Conservation (phyloP, 495 filamentous ascomycete genomes). For the Achaetomiella virescens region DNA sequence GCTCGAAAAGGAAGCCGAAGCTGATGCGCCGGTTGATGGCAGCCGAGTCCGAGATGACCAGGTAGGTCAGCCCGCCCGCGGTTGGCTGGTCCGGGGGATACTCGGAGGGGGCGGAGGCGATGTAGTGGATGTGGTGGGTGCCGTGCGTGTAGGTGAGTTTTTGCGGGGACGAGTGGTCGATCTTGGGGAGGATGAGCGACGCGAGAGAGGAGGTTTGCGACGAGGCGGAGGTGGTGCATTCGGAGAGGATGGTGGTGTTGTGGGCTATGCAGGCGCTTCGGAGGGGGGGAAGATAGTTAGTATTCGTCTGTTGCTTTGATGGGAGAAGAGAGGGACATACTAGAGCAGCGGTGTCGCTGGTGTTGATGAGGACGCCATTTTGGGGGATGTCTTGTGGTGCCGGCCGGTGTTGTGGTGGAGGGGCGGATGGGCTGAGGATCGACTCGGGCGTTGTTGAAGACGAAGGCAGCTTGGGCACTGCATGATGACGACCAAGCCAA, state of each 20-base stretch:
- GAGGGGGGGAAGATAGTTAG: conserved; percentile 18
- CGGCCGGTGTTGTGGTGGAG: neutral
- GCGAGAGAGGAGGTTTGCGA: conserved; percentile 76
- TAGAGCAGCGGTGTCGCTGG: conserved; percentile 72
- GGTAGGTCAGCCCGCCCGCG: conserved; percentile 75
- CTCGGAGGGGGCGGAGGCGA: conserved; percentile 73
- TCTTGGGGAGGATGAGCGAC: conserved; percentile 92
- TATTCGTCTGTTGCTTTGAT: neutral
- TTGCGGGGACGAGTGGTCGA: conserved; percentile 69
- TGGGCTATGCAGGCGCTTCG: conserved; percentile 83
- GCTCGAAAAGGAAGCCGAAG: conserved; percentile 88
- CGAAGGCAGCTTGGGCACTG: too few species aligned
- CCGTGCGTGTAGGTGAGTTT: conserved; percentile 94
- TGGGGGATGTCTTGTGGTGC: neutral
- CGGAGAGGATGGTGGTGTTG: conserved; percentile 82
- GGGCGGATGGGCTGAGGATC: neutral
- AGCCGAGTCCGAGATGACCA: conserved; percentile 66
- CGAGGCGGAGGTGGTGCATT: conserved; percentile 77
- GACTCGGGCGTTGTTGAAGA: too few species aligned
- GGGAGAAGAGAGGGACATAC: conserved; percentile 41
- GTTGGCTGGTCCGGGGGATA: conserved; percentile 43
- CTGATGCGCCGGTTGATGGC: conserved; percentile 78
- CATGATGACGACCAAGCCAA: too few species aligned
- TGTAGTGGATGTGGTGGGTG: conserved; percentile 89
- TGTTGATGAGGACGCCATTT: conserved; percentile 77